Conservation (phyloP, 208 protist genomes). For the Trypanosoma lewisi region DNA sequence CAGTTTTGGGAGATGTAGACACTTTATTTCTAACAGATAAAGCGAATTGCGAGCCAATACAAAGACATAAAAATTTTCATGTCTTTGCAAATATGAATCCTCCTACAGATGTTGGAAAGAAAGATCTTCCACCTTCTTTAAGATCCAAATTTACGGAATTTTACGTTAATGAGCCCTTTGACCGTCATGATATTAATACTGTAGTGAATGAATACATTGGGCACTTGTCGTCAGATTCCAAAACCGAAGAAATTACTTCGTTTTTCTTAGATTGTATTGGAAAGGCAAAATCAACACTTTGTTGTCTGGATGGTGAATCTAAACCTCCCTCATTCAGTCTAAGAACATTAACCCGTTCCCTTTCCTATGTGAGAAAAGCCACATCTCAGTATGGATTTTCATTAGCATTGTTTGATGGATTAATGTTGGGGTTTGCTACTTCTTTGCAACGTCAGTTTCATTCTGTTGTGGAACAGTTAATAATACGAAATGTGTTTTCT, state of each 20-base stretch:
- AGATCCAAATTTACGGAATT: conserved; percentile 98
- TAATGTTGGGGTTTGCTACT: conserved; percentile 96
- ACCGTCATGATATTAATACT: conserved; percentile 92
- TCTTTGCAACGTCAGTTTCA: conserved; percentile 92
- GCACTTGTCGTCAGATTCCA: conserved; percentile 71
- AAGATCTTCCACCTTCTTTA: conserved; percentile 95
- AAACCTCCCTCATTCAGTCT: conserved; percentile 97
- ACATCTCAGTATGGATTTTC: conserved; percentile 93
- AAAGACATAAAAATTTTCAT: conserved; percentile 97
- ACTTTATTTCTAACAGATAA: conserved; percentile 83
- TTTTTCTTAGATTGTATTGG: conserved; percentile 94
- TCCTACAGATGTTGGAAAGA: conserved; percentile 99
- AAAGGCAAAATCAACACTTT: conserved; percentile 83
- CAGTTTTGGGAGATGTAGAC: conserved; percentile 93
- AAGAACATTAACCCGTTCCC: conserved; percentile 95
- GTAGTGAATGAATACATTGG: conserved; percentile 92
- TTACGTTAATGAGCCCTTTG: conserved; percentile 97
- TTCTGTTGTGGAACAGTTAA: conserved; percentile 81
- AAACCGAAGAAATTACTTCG: conserved; percentile 91
- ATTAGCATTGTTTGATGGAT: conserved; percentile 95
- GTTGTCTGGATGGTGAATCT: conserved; percentile 90
- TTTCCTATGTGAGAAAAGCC: conserved; percentile 92
- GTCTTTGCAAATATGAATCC: conserved; percentile 99
- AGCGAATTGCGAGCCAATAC: conserved; percentile 53
- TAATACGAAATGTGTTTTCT: conserved; percentile 87